These are phyloP conservation scores for Lodderomyces beijingensis DNA, from an alignment of 1,139 yeast species.

Conservation along the genomic window DNA sequence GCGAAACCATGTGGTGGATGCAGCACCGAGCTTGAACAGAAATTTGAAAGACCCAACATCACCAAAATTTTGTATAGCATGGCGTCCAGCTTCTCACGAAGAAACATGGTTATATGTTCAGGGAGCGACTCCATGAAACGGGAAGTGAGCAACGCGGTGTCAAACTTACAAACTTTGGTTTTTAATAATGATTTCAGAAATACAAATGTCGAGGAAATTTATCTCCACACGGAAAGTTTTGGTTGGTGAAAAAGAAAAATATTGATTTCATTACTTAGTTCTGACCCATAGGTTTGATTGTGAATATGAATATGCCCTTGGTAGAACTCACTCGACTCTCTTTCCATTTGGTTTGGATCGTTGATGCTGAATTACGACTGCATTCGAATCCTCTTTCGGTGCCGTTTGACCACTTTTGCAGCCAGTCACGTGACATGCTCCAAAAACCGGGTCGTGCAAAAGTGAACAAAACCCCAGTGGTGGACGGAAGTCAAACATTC, in stretches of 20 bases:
- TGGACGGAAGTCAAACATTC: too few relatives aligned
- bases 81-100: constrained; percentile 22
- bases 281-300: too few relatives aligned
- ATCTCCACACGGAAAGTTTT: constrained; percentile 55
- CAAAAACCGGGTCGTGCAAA: too few relatives aligned
- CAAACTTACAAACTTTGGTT: constrained; percentile 31
- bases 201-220: constrained; percentile 43
- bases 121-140: constrained; percentile 47
- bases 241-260: constrained; percentile 45
- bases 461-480: too few relatives aligned
- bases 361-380: too few relatives aligned
- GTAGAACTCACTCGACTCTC: too few relatives aligned
- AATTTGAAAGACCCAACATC: constrained; percentile 32
- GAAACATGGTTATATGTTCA: constrained; percentile 47
- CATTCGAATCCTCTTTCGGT: too few relatives aligned
- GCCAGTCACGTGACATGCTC: too few relatives aligned
- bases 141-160: constrained; percentile 41
- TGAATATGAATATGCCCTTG: too few relatives aligned
- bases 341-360: too few relatives aligned
- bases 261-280: too few relatives aligned
- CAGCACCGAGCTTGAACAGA: background rate
- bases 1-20: constrained; percentile 1
- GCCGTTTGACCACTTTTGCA: too few relatives aligned
- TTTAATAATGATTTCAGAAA: constrained; percentile 26
- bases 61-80: constrained; percentile 17